phyloP scores from a whole-genome alignment of 2,329 filamentous ascomycete species.

The Sclerotinia nivalis region DNA sequence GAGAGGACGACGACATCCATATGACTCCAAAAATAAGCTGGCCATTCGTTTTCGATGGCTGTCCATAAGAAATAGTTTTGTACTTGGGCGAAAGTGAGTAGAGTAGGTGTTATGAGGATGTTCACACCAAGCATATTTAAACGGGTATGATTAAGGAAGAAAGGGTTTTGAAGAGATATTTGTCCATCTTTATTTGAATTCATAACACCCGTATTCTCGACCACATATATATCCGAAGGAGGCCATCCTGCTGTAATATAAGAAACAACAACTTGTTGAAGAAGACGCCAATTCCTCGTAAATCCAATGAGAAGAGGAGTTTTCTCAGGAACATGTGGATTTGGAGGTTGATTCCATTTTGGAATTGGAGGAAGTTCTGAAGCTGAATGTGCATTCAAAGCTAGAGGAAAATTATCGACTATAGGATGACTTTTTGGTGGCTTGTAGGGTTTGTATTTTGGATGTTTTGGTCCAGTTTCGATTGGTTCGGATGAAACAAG shows the following conservation, averaged over 20 bases:
- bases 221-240: slow-evolving; percentile 54
- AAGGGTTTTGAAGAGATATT: slow-evolving; percentile 56
- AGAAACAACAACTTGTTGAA: slow-evolving; percentile 56
- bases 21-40: slow-evolving; percentile 58
- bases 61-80: slow-evolving; percentile 55
- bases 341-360: slow-evolving; percentile 48
- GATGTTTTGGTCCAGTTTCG: slow-evolving; percentile 15
- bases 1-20: slow-evolving; percentile 54
- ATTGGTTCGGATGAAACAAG: background rate
- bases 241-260: slow-evolving; percentile 63
- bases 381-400: slow-evolving; percentile 31
- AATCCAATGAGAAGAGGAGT: slow-evolving; percentile 62
- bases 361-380: slow-evolving; percentile 46
- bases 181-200: slow-evolving; percentile 51
- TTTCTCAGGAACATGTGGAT: slow-evolving; percentile 44
- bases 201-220: slow-evolving; percentile 61
- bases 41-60: slow-evolving; percentile 48
- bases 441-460: slow-evolving; percentile 28
- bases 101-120: slow-evolving; percentile 52
- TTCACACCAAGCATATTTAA: slow-evolving; percentile 55
- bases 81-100: slow-evolving; percentile 56
- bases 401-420: slow-evolving; percentile 37
- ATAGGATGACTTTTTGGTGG: slow-evolving; percentile 28
- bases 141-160: slow-evolving; percentile 55
- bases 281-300: slow-evolving; percentile 55